Percentiles rank a stretch among this genome's conserved stretches.
Evolutionary conservation across 345 rosid genomes (phyloP).

Genomic region (Capsella bursapastoris): DNA sequence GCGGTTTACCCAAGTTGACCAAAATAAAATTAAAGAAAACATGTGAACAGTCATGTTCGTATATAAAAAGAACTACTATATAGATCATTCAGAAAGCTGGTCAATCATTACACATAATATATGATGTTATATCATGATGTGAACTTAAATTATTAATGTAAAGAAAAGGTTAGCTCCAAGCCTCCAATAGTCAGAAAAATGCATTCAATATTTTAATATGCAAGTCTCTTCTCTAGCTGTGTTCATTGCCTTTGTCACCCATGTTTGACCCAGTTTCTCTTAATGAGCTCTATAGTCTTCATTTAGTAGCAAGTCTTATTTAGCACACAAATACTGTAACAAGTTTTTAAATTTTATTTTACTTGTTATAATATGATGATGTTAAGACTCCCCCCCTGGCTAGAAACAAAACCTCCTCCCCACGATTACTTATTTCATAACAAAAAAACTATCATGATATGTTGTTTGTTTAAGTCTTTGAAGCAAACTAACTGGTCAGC

Average conservation of each 20-base stretch:
- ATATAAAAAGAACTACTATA: too few species aligned
- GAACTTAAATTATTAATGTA: not conserved
- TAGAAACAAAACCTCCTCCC: constrained; percentile 10
- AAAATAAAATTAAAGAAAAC: not conserved
- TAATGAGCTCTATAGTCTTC: not conserved
- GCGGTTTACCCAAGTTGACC: not conserved
- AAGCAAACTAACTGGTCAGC: not conserved
- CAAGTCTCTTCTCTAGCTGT: not conserved
- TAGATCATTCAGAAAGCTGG: not conserved
- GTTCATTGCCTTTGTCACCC: constrained; percentile 29
- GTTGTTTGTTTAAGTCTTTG: not conserved
- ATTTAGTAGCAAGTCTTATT: not conserved
- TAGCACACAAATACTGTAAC: constrained; percentile 9
- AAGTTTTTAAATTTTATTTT: not conserved
- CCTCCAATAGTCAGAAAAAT: not conserved
- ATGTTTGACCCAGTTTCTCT: constrained; percentile 28
- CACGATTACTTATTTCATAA: not conserved
- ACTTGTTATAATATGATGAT: not conserved
- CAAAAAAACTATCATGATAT: not conserved
- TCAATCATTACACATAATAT: not conserved
- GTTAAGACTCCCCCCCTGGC: not conserved
- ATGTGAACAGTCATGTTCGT: not conserved
- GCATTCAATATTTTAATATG: constrained; percentile 22
- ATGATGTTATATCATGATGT: not conserved
- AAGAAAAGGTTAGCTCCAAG: constrained; percentile 9